A percentile compares a stretch with the other conserved stretches of the same genome.
These are phyloP conservation scores for Trypanosoma mega DNA, from an alignment of 208 protist genomes.

Conservation along the genomic window DNA sequence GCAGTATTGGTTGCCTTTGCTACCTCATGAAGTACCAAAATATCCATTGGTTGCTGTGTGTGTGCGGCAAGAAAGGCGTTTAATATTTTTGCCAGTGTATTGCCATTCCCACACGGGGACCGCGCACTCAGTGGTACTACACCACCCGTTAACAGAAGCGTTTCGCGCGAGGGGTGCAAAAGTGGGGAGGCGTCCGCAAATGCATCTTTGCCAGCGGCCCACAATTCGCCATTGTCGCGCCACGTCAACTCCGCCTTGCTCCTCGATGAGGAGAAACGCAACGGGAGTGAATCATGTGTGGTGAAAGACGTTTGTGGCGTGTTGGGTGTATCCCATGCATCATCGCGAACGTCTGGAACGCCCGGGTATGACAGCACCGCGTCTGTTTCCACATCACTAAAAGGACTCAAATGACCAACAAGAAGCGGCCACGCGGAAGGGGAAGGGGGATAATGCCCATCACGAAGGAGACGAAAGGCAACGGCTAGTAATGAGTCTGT, in stretches of 20 bases:
- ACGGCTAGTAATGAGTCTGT: slow-evolving; percentile 63
- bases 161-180: slow-evolving; percentile 56
- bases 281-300: too few species aligned
- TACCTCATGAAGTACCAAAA: slow-evolving; percentile 24
- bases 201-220: not conserved
- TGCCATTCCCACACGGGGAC: slow-evolving; percentile 45
- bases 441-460: slow-evolving; percentile 29
- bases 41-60: not conserved
- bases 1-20: slow-evolving; percentile 21
- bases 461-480: slow-evolving; percentile 35
- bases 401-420: slow-evolving; percentile 47
- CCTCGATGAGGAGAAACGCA: slow-evolving; percentile 1
- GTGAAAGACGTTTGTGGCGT: not conserved
- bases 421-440: slow-evolving; percentile 43
- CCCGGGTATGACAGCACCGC: slow-evolving; percentile 73
- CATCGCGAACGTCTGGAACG: slow-evolving; percentile 13
- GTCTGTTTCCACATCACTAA: slow-evolving; percentile 46
- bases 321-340: not conserved
- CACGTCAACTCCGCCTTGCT: not conserved
- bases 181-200: slow-evolving; percentile 8
- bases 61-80: slow-evolving; percentile 26
- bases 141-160: slow-evolving; percentile 73
- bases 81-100: slow-evolving; percentile 36
- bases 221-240: not conserved
- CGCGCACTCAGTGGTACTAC: slow-evolving; percentile 82